Evolutionary conservation across 176 grass and related monocot species (phyloP), one percentile per base, ranked within the genome.

Genomic region (Hyparrhenia diplandra): DNA sequence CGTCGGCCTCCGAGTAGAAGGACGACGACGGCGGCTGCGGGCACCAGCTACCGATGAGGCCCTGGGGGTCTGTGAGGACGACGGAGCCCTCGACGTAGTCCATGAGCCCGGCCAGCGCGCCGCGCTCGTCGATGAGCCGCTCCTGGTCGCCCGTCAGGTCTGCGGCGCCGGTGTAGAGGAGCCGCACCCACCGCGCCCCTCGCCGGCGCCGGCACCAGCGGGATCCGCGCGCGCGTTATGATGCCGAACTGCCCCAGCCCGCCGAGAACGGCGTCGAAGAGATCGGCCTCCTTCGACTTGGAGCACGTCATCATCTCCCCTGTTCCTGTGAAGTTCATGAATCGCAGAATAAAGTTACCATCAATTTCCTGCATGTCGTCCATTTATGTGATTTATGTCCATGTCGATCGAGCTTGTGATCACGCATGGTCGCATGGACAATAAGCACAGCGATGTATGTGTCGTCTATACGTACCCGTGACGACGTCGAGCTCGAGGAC

Each of bases 401-500:
- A 42, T 42, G 42, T 45, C 42, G 42, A 45, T 45, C 12, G 42
- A 45, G 42, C 42, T 45, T 45, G 42, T 45, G 42, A 45, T 45
- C 42, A 45, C 11, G 41, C 41, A 45, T 45, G 42, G 42, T 12
- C 42, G 41, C 41, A 45, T 45, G 42, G 42, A 45, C 42, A 45
- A 14, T 45, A 45, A 45, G 42, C 12, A 45, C 42, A 14, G 42
- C 12, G 42, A 45, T 45, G 41, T 43, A 43, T 11, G 39, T 41
- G 39, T 41, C 40, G 40, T 42, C 11, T 87, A 8, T 73, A 27
- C 12, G 43, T 68, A 45, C 41, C 87, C 88, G 93, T 92, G 75
- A 92, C 51, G 45, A 96, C 88, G 59, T 96, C 90, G 20, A 96
- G 82, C 70, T 92, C 93, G 45, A 65, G 79, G 20, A 96, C 88